Evolutionary conservation across 768 basidiomycete genomes (phyloP).

Genomic region (Boletus speciosus): DNA sequence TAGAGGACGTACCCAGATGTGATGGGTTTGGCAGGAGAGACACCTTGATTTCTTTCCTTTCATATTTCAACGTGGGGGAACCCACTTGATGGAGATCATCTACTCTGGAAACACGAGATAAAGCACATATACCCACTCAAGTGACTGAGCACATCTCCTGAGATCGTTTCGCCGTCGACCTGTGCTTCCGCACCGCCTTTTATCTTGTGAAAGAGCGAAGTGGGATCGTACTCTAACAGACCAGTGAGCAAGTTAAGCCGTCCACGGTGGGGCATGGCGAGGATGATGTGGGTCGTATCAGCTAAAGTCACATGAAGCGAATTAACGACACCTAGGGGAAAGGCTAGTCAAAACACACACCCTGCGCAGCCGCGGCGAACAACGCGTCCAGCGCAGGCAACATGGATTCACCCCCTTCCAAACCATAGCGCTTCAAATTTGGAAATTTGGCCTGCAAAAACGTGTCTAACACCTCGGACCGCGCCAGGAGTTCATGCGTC

Average conservation of each 20-base stretch:
- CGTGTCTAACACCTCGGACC: conserved; percentile 79
- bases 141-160: conserved; percentile 89
- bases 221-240: conserved; percentile 62
- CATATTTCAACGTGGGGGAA: conserved; percentile 61
- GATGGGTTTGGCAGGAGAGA: conserved; percentile 80
- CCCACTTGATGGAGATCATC: conserved; percentile 41
- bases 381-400: conserved; percentile 79
- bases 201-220: conserved; percentile 82
- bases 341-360: conserved; percentile 30
- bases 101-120: neutral
- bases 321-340: neutral
- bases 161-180: conserved; percentile 60
- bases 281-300: conserved; percentile 66
- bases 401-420: conserved; percentile 95
- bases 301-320: conserved; percentile 33
- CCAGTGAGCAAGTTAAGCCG: conserved; percentile 83
- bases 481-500: conserved; percentile 65
- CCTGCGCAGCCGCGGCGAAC: conserved; percentile 62
- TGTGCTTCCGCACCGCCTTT: conserved; percentile 67
- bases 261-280: conserved; percentile 88
- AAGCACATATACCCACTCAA: conserved; percentile 44
- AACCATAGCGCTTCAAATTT: conserved; percentile 80
- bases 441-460: conserved; percentile 89
- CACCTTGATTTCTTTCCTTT: conserved; percentile 53
- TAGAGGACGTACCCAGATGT: conserved; percentile 50